Percentiles rank a stretch among this genome's conserved stretches.
Conservation (phyloP, 495 filamentous ascomycete genomes). For the Hyaloscypha finlandica region DNA sequence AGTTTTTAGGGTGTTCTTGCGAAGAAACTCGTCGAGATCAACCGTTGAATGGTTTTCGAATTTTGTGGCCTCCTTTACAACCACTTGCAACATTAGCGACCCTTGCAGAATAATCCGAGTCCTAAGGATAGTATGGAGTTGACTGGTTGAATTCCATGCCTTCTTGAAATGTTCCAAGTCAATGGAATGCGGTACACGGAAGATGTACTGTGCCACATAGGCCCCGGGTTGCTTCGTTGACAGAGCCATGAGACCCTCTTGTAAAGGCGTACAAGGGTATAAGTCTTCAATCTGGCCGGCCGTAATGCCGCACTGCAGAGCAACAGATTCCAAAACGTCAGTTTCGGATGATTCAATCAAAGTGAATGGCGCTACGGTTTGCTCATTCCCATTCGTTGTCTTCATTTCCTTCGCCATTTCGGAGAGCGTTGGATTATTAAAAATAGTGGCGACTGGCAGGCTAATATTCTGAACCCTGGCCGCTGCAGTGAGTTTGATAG, state of each 20-base stretch:
- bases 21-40: not conserved
- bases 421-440: constrained; percentile 32
- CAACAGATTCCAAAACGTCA: constrained; percentile 1
- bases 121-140: constrained; percentile 53
- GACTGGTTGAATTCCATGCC: constrained; percentile 55
- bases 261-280: constrained; percentile 56
- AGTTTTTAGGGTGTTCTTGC: not conserved
- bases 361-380: not conserved
- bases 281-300: constrained; percentile 48
- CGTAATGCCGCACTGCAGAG: constrained; percentile 1
- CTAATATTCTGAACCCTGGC: constrained; percentile 45
- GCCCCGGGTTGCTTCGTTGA: constrained; percentile 57
- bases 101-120: constrained; percentile 50
- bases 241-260: constrained; percentile 69
- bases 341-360: too few relatives aligned
- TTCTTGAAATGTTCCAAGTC: constrained; percentile 50
- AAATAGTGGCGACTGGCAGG: constrained; percentile 56
- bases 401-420: constrained; percentile 4
- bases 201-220: constrained; percentile 55
- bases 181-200: constrained; percentile 44
- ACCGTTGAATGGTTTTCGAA: constrained; percentile 20
- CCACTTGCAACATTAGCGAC: constrained; percentile 53
- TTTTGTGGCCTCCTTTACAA: constrained; percentile 33
- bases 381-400: constrained; percentile 30
- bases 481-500: constrained; percentile 54